Base-by-base conservation (phyloP, 1,284 basidiomycete species). In the Melanopsichium pennsylvanicum region DNA sequence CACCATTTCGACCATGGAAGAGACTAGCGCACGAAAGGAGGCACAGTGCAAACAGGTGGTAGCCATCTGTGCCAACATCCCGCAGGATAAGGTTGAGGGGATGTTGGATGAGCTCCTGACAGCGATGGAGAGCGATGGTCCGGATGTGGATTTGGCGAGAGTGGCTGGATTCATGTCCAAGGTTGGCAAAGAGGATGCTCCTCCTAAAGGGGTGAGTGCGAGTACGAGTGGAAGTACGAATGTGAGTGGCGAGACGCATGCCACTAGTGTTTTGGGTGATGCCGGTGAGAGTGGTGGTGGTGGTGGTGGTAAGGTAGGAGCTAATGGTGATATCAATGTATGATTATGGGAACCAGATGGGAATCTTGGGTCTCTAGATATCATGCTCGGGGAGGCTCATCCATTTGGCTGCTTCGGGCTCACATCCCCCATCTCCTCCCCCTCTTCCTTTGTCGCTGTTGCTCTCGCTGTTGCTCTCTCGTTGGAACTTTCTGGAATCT, bases 1-100 rank as follows among this genome's bases (percentile, higher is more conserved):
- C 74, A 87, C 89, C 4, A 86, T 90, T 37, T 86, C 88, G 35
- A 94, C 93, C 76, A 85, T 96, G 19, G 87, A 91, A 72, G 87
- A 88, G 26, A 90, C 91, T 0, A 82, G 92, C n/a, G 80, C 56
- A 7, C 40, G 90, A 81, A 92, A 90, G 81, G 90, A 93, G 76
- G 89, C 89, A 70, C 88, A 91, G 82, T 96, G 91, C 83, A 89
- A 92, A 82, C 92, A 89, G 82, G 89, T 97, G 59, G 90, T 97
- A 18, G 88, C 92, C 19, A 83, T 95, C 47, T 95, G 92, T 81
- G 92, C 92, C 7, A 90, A 90, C 36, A 89, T 93, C 44, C 87
- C 91, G 2, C 85, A 92, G 40, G 91, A 94, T 73, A 89, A 89
- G 80, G 90, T 97, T 38, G 93, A 96, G 82, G 88, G 88, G 90